Base-by-base conservation (phyloP, 2,329 filamentous ascomycete species). In the Exserohilum rostratum region DNA sequence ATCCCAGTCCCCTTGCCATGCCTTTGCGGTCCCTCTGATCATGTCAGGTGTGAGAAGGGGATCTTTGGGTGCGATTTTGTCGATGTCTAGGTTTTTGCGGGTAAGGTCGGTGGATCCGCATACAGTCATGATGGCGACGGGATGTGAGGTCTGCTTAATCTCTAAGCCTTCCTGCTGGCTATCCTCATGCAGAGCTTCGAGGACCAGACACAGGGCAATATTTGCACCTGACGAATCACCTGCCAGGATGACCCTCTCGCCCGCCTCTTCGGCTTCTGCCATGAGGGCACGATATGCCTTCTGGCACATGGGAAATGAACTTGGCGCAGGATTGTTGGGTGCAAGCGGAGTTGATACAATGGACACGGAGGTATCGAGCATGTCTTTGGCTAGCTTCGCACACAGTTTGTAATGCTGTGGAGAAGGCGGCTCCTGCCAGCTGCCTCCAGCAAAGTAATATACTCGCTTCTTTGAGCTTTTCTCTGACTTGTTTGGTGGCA, bases 191-290 rank as follows among this genome's bases (percentile, higher is more conserved):
- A 82, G 57, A 3, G 75, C 73, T 35, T 74, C 70, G 15, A 82
- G 53, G 0, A 74, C 64, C 33, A 82, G 68, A 0, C 67, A 67
- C 0, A 85, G 69, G 0, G 79, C 76, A 3, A 86, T 73, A 54
- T 86, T 86, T 0, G 78, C 83, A 0, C 84, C 84, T 0, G 83
- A 80, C 0, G 81, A 83, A 50, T 86, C 84, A 1, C 84, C 84
- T 0, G 78, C 79, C 1, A 85, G 72, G 1, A 81, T 76, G 0
- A 85, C 73, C 1, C 66, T 73, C 49, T 84, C 79, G 2, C 69
- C 70, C 0, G 68, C 70, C 0, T 67, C 61, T 0, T 70, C 62
- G 0, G 80, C 76, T n/a, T 76, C 62, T 1, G 60, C 40, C 57
- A 85, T 60, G 0, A 83, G 54, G 0, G 64, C 64, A 0, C 70